Conservation (phyloP, 345 rosid genomes). For the Melastoma malabathricum region DNA sequence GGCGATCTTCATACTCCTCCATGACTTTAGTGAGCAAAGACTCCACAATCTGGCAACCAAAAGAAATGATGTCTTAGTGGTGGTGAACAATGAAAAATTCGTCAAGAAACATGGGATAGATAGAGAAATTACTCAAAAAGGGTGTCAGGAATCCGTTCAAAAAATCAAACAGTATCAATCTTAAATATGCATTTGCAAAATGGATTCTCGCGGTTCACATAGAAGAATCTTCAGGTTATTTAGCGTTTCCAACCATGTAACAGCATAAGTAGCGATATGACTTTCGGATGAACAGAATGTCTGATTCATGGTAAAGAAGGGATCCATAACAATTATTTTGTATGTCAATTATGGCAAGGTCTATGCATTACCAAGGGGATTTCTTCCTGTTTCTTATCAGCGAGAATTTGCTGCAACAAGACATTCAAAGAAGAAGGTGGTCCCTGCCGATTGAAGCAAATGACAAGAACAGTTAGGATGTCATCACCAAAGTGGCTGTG, state of each 20-base stretch:
- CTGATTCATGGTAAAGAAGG: too few species aligned
- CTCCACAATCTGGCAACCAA: constrained; percentile 61
- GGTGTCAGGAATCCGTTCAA: too few species aligned
- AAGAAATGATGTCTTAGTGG: constrained; percentile 1
- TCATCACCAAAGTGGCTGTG: constrained; percentile 4
- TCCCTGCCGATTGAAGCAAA: constrained; percentile 25
- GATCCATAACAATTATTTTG: too few species aligned
- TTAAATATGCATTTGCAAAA: too few species aligned
- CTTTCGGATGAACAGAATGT: too few species aligned
- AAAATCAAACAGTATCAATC: too few species aligned
- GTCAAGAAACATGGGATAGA: not conserved
- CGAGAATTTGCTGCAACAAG: constrained; percentile 53
- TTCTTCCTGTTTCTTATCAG: constrained; percentile 64
- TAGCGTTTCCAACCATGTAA: too few species aligned
- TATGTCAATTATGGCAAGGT: not conserved
- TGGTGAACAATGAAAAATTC: not conserved
- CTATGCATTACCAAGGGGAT: constrained; percentile 45
- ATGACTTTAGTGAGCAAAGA: constrained; percentile 74
- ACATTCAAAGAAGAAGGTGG: constrained; percentile 33
- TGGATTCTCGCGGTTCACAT: too few species aligned
- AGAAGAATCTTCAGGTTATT: too few species aligned
- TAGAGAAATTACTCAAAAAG: too few species aligned
- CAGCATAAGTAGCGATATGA: too few species aligned
- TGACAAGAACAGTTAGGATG: not conserved
- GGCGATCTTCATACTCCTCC: constrained; percentile 77